These are phyloP conservation scores for Penicillium maclennaniae DNA, from an alignment of 495 filamentous ascomycete species.

Conservation along the genomic window DNA sequence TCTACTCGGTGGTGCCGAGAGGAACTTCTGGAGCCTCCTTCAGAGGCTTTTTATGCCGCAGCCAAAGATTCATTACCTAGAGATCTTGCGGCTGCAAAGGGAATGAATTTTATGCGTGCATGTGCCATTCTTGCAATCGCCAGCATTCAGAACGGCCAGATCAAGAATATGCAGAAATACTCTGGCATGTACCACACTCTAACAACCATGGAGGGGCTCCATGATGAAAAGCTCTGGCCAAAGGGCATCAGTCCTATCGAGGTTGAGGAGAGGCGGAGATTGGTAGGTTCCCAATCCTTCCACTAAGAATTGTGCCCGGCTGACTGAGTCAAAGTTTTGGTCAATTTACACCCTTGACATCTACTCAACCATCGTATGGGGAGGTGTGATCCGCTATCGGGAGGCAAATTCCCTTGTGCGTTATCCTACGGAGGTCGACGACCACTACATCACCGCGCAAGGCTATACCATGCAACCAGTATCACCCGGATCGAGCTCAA, in stretches of 20 bases:
- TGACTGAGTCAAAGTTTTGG: constrained; percentile 39
- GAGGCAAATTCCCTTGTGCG: constrained; percentile 41
- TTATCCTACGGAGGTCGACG: constrained; percentile 45
- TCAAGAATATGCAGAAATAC: constrained; percentile 46
- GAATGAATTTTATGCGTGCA: constrained; percentile 44
- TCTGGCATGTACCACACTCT: constrained; percentile 45
- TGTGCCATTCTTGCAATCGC: constrained; percentile 44
- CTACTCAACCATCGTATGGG: constrained; percentile 47
- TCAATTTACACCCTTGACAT: constrained; percentile 52
- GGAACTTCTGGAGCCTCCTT: constrained; percentile 26
- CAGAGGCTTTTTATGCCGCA: constrained; percentile 47
- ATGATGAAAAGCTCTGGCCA: constrained; percentile 51
- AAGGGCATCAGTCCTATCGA: constrained; percentile 39
- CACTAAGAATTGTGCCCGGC: not conserved
- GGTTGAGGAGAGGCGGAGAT: constrained; percentile 43
- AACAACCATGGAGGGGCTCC: constrained; percentile 39
- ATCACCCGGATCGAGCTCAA: constrained; percentile 9
- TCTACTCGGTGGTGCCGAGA: constrained; percentile 25
- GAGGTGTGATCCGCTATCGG: constrained; percentile 40
- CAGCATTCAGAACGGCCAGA: constrained; percentile 45
- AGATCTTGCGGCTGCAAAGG: constrained; percentile 32
- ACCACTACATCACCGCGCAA: constrained; percentile 31
- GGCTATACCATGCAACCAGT: constrained; percentile 25
- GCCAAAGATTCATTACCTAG: constrained; percentile 39
- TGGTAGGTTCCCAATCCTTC: constrained; percentile 28